Conservation (phyloP, 805 yeast genomes). For the Myxozyma neotropica region DNA sequence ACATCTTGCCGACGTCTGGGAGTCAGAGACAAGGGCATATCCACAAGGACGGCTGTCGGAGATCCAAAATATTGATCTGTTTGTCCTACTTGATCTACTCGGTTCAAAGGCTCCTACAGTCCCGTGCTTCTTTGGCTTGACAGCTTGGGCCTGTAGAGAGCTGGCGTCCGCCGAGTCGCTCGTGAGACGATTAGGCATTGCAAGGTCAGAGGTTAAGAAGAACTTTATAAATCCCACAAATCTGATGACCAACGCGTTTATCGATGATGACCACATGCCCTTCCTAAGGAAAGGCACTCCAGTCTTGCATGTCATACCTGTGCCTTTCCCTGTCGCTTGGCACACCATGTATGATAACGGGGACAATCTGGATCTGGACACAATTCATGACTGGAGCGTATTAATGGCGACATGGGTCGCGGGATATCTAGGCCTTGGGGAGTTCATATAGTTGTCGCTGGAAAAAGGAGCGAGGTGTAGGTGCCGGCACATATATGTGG, state of each 20-base stretch:
- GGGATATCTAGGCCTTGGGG: constrained; percentile 30
- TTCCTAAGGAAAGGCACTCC: constrained; percentile 52
- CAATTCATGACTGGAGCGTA: constrained; percentile 52
- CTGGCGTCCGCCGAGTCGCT: constrained; percentile 46
- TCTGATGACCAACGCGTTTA: constrained; percentile 18
- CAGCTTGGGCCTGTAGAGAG: constrained; percentile 46
- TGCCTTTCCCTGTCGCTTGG: constrained; percentile 55
- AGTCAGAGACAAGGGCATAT: constrained; percentile 29
- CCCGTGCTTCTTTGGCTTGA: constrained; percentile 50
- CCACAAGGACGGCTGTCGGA: constrained; percentile 28
- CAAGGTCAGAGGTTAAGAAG: constrained; percentile 8
- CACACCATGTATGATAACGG: constrained; percentile 55
- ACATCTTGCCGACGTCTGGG: constrained; percentile 51
- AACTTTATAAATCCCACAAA: constrained; percentile 11
- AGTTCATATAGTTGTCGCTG: constrained; percentile 16
- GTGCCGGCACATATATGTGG: no score
- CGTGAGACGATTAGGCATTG: constrained; percentile 30
- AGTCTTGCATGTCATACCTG: constrained; percentile 57
- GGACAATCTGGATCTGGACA: constrained; percentile 45
- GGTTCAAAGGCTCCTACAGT: constrained; percentile 47
- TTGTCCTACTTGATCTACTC: constrained; percentile 55
- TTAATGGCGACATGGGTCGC: constrained; percentile 45
- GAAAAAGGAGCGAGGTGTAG: no score
- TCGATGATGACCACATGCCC: constrained; percentile 60
- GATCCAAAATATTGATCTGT: constrained; percentile 47